Evolutionary conservation across 2,329 filamentous ascomycete genomes (phyloP).

Genomic region (Ambrosiella xylebori): DNA sequence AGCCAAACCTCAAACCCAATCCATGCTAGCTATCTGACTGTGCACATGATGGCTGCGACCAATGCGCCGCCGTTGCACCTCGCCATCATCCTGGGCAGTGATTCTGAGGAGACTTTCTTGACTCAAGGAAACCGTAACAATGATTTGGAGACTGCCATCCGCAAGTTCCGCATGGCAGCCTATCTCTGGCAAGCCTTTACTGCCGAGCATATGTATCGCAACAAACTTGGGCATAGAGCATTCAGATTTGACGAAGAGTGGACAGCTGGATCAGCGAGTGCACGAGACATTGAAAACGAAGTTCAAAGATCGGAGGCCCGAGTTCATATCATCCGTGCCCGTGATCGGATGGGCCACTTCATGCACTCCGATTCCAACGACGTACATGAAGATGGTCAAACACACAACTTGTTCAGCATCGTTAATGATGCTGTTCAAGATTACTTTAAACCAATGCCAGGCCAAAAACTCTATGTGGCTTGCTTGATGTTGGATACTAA

Average conservation of each 20-base stretch:
- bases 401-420: constrained; percentile 59
- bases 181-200: constrained; percentile 97
- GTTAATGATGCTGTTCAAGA: constrained; percentile 60
- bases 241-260: constrained; percentile 94
- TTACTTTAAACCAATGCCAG: constrained; percentile 56
- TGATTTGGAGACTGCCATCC: constrained; percentile 58
- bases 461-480: constrained; percentile 78
- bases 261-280: constrained; percentile 66
- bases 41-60: constrained; percentile 72
- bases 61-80: constrained; percentile 73
- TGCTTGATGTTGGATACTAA: constrained; percentile 74
- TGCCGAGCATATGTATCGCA: constrained; percentile 85
- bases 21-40: constrained; percentile 62
- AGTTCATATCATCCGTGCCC: constrained; percentile 65
- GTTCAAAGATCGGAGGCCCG: constrained; percentile 81
- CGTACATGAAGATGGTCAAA: constrained; percentile 31
- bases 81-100: constrained; percentile 71
- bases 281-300: constrained; percentile 51
- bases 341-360: constrained; percentile 48
- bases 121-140: constrained; percentile 62
- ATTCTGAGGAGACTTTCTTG: constrained; percentile 76
- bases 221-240: constrained; percentile 66
- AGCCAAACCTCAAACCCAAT: constrained; percentile 48
- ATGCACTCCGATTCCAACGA: constrained; percentile 1
- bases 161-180: constrained; percentile 86